A percentile compares a stretch with the other conserved stretches of the same genome.
Conservation (phyloP, 164 flowering plant genomes). For the Stephania cephalantha region DNA sequence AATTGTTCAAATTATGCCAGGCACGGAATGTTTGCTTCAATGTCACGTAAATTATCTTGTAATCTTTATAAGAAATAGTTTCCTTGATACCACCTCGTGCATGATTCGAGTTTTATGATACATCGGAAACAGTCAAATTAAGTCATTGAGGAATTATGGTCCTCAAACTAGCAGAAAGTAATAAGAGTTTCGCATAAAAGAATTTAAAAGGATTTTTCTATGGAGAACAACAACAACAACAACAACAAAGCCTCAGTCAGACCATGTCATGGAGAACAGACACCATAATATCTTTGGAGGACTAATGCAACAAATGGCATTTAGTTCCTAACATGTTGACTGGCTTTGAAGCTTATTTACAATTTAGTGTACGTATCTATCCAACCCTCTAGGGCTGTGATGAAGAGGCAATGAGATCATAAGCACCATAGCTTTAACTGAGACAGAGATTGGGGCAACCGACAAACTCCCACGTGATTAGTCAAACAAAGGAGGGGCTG, state of each 20-base stretch:
- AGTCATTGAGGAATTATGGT: not conserved
- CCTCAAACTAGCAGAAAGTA: not conserved
- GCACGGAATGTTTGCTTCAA: too few relatives aligned
- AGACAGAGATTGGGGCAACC: too few relatives aligned
- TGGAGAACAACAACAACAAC: too few relatives aligned
- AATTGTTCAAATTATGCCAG: too few relatives aligned
- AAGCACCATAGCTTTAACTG: too few relatives aligned
- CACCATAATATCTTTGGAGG: not conserved
- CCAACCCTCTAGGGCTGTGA: too few relatives aligned
- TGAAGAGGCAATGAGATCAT: too few relatives aligned
- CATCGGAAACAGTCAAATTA: not conserved
- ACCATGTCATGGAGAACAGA: not conserved
- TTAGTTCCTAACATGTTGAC: not conserved
- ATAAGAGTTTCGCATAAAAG: not conserved
- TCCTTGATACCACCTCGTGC: not conserved
- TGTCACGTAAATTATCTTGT: too few relatives aligned
- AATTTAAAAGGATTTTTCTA: not conserved
- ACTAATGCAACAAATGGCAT: not conserved
- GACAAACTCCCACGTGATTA: too few relatives aligned
- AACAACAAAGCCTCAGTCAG: too few relatives aligned
- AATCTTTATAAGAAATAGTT: too few relatives aligned
- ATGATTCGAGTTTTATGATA: not conserved
- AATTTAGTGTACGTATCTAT: not conserved
- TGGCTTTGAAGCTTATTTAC: not conserved
- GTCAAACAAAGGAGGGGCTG: too few relatives aligned